Percentiles rank a stretch among this genome's conserved stretches.
Conservation (phyloP, 1,284 basidiomycete genomes). For the Ustilago lituana region DNA sequence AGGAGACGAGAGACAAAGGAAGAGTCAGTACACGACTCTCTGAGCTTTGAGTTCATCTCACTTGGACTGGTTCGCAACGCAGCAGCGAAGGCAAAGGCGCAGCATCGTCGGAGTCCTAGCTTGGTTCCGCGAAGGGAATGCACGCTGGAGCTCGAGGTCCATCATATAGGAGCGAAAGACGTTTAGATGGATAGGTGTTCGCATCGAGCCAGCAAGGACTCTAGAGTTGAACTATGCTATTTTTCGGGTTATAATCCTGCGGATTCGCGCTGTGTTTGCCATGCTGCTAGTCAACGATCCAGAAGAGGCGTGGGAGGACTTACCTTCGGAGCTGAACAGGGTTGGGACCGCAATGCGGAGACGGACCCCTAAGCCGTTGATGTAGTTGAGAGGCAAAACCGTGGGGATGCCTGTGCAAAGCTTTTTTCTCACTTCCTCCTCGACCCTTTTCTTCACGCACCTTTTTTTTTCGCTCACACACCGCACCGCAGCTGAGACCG, state of each 20-base stretch:
- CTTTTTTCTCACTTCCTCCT: neutral
- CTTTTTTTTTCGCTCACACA: constrained; percentile 1
- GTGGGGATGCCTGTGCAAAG: neutral
- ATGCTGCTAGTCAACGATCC: neutral
- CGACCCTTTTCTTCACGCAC: constrained; percentile 1
- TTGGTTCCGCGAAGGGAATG: too few species aligned
- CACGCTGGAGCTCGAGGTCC: too few species aligned
- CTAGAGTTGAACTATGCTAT: constrained; percentile 64
- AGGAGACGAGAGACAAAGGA: neutral
- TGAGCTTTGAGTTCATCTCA: too few species aligned
- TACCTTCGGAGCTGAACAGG: neutral
- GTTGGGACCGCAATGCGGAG: neutral
- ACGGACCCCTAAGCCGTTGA: constrained; percentile 15
- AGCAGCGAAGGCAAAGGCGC: too few species aligned
- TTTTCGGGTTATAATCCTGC: constrained; percentile 52
- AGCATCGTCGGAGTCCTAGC: too few species aligned
- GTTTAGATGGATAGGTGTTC: constrained; percentile 61
- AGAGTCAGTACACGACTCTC: constrained; percentile 1
- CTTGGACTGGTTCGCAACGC: too few species aligned
- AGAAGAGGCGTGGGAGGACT: too few species aligned
- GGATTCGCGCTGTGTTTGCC: constrained; percentile 17
- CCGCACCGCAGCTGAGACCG: constrained; percentile 7
- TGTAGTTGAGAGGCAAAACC: constrained; percentile 4
- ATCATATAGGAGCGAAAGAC: constrained; percentile 66
- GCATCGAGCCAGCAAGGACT: constrained; percentile 47